phyloP scores from a whole-genome alignment of 495 filamentous ascomycete species.

The Talaromyces nanjingensis region DNA sequence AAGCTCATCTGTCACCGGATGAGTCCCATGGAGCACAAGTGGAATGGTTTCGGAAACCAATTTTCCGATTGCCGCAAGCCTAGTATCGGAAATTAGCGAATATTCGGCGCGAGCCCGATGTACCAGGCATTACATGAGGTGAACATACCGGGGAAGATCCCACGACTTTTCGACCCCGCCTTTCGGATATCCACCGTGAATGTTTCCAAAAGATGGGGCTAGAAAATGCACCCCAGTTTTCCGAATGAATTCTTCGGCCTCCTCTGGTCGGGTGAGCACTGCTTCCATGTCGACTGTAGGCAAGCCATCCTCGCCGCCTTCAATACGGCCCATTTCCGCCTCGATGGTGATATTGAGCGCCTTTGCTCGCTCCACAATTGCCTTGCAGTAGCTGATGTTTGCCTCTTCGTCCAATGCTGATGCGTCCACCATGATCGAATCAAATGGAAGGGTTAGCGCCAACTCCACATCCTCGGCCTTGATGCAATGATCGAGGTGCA shows the following conservation, averaged over 20 bases:
- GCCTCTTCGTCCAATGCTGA: conserved; percentile 63
- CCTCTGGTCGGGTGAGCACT: conserved; percentile 57
- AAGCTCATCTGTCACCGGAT: conserved; percentile 54
- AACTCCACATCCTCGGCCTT: conserved; percentile 47
- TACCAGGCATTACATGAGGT: neutral
- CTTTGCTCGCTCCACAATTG: conserved; percentile 55
- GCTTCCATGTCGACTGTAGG: conserved; percentile 56
- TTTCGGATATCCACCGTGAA: conserved; percentile 56
- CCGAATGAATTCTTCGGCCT: conserved; percentile 55
- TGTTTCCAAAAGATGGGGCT: conserved; percentile 68
- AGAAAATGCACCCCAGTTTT: conserved; percentile 64
- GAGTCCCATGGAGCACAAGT: conserved; percentile 65
- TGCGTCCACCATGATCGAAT: conserved; percentile 66
- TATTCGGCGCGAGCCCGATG: neutral
- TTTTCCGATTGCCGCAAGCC: conserved; percentile 11
- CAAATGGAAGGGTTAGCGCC: conserved; percentile 52
- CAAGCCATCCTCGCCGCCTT: conserved; percentile 70
- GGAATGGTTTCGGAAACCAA: conserved; percentile 38
- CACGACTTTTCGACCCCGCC: conserved; percentile 52
- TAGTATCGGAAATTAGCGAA: conserved; percentile 1
- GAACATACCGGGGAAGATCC: conserved; percentile 45
- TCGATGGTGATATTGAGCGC: conserved; percentile 59
- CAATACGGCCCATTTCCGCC: conserved; percentile 64
- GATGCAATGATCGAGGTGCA: conserved; percentile 62
- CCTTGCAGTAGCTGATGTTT: conserved; percentile 56